phyloP scores from a whole-genome alignment of 352 stramenopile species.

The Globisporangium nagaii region DNA sequence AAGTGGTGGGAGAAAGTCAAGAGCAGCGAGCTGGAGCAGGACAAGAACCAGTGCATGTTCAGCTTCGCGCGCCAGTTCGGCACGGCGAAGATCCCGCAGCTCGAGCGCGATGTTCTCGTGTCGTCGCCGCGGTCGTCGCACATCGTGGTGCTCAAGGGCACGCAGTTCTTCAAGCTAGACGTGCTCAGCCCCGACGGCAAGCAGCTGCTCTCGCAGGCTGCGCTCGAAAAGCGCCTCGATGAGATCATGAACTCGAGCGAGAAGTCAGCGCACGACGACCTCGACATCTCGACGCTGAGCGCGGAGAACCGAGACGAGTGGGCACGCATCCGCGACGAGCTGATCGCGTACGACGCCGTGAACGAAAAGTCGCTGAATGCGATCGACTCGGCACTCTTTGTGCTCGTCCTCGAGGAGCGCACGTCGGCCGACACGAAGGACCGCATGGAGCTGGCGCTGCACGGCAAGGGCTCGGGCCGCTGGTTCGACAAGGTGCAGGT shows the following conservation, averaged over 20 bases:
- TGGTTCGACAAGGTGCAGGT: conserved; percentile 95
- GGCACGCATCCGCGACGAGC: conserved; percentile 66
- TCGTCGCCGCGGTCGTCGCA: conserved; percentile 76
- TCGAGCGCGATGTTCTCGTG: conserved; percentile 63
- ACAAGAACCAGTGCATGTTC: conserved; percentile 89
- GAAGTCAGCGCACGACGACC: conserved; percentile 40
- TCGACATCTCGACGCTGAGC: conserved; percentile 75
- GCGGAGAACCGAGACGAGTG: conserved; percentile 83
- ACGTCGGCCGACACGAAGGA: conserved; percentile 58
- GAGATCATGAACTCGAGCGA: conserved; percentile 56
- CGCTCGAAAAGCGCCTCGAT: conserved; percentile 60
- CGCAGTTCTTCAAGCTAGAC: conserved; percentile 81
- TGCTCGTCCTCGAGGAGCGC: conserved; percentile 84
- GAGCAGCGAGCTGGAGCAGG: conserved; percentile 81
- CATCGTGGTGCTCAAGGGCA: conserved; percentile 86
- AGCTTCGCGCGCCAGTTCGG: conserved; percentile 85
- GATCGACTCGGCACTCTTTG: conserved; percentile 89
- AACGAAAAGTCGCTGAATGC: conserved; percentile 66
- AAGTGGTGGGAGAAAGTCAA: conserved; percentile 90
- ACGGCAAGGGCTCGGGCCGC: conserved; percentile 73
- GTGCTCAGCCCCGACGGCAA: conserved; percentile 80
- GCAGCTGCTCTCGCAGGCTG: conserved; percentile 66
- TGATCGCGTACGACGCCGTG: conserved; percentile 59
- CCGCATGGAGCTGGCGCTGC: conserved; percentile 77
- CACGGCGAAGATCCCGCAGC: conserved; percentile 76